Conservation (phyloP, 495 filamentous ascomycete genomes). For the Aspergillus asperescens region DNA sequence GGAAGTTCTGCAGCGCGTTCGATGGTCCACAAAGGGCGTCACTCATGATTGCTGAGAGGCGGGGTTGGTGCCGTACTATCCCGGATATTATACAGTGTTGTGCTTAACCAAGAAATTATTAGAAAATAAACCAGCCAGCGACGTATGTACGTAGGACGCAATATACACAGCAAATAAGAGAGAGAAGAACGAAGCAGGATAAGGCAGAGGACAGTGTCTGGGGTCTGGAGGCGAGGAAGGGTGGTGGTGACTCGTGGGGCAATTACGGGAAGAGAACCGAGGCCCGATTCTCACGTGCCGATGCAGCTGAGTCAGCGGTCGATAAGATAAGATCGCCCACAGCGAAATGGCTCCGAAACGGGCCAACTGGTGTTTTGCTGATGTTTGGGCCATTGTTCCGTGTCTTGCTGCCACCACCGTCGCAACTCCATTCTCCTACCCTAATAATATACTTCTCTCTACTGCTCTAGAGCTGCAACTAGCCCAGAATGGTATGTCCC, state of each 20-base stretch:
- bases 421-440: background rate
- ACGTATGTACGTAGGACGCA: background rate
- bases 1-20: slow-evolving; percentile 78
- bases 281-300: slow-evolving; percentile 24
- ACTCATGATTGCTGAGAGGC: slow-evolving; percentile 51
- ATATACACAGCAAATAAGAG: slow-evolving; percentile 1
- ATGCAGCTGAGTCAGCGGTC: slow-evolving; percentile 15
- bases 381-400: slow-evolving; percentile 6
- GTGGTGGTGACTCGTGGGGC: slow-evolving; percentile 19
- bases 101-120: background rate
- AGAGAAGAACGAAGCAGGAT: background rate
- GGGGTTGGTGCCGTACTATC: background rate
- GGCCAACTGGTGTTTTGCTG: slow-evolving; percentile 30
- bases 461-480: slow-evolving; percentile 5
- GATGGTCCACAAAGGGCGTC: slow-evolving; percentile 85
- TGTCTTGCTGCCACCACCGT: slow-evolving; percentile 4
- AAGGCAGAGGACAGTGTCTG: background rate
- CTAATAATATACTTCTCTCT: background rate
- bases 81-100: background rate
- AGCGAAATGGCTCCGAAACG: slow-evolving; percentile 15
- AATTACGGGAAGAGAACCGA: slow-evolving; percentile 23
- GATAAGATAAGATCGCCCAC: slow-evolving; percentile 38
- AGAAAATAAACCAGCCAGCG: background rate
- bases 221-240: background rate
- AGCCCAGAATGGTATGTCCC: slow-evolving; percentile 12